phyloP scores from a whole-genome alignment of 2,329 filamentous ascomycete genomes.

The Verticillium alfalfae region DNA sequence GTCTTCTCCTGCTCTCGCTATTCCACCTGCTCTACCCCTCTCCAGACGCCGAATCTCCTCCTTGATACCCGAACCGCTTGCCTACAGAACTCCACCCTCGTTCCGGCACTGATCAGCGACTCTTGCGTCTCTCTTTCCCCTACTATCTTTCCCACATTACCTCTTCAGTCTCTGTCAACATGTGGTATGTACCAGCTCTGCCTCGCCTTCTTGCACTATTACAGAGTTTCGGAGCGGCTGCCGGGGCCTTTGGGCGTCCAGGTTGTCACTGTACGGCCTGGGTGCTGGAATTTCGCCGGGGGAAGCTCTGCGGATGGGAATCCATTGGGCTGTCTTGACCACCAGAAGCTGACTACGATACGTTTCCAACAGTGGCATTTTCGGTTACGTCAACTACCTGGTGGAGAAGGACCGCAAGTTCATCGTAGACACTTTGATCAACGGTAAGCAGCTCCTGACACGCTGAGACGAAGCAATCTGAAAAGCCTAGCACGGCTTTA shows the following conservation, averaged over 20 bases:
- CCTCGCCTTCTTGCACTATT: background rate
- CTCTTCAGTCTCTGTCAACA: slow-evolving; percentile 10
- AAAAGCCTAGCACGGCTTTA: background rate
- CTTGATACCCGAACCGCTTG: slow-evolving; percentile 8
- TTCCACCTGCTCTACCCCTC: background rate
- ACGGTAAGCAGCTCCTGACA: slow-evolving; percentile 58
- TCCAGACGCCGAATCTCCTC: background rate
- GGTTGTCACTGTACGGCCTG: background rate
- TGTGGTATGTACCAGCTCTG: slow-evolving; percentile 13
- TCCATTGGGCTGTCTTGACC: background rate
- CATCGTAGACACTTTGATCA: slow-evolving; percentile 92
- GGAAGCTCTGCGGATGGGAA: background rate
- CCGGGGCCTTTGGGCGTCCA: background rate
- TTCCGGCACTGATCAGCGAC: background rate
- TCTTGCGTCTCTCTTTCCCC: slow-evolving; percentile 2
- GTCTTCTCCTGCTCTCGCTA: slow-evolving; percentile 8
- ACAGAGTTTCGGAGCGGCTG: background rate
- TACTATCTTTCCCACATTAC: slow-evolving; percentile 9
- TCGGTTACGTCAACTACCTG: slow-evolving; percentile 98
- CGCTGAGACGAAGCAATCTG: background rate
- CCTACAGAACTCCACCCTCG: background rate
- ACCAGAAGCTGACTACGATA: background rate
- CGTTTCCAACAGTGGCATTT: slow-evolving; percentile 65
- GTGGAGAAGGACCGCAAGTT: slow-evolving; percentile 98
- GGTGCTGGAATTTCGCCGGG: background rate